These are phyloP conservation scores for Paramyrothecium sp. DNA, from an alignment of 2,329 filamentous ascomycete species.

Conservation along the genomic window DNA sequence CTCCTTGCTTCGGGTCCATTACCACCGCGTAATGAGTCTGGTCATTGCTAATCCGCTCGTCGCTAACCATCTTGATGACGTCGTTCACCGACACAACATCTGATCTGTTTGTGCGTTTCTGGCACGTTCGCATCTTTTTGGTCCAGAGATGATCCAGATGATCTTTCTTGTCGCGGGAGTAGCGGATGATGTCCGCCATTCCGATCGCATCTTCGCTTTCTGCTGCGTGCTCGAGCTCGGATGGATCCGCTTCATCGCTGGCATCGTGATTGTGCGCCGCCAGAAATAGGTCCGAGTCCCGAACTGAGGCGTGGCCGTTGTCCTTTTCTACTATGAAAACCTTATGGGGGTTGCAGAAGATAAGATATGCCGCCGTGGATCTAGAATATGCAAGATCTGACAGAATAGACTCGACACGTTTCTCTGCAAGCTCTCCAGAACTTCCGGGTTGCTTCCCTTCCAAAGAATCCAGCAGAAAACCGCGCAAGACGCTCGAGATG, in stretches of 20 bases:
- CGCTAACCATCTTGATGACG: slow-evolving; percentile 20
- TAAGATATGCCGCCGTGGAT: slow-evolving; percentile 27
- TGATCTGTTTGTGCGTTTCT: neutral
- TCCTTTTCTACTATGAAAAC: slow-evolving; percentile 25
- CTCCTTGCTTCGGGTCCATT: slow-evolving; percentile 45
- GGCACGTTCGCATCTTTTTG: neutral
- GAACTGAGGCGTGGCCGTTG: slow-evolving; percentile 14
- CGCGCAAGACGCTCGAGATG: slow-evolving; percentile 21
- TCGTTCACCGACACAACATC: slow-evolving; percentile 12
- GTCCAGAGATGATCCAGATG: slow-evolving; percentile 17
- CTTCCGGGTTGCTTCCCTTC: neutral
- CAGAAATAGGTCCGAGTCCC: slow-evolving; percentile 17
- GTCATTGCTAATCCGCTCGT: slow-evolving; percentile 21
- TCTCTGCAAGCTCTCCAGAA: neutral
- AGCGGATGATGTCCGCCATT: slow-evolving; percentile 19
- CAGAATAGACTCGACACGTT: slow-evolving; percentile 12
- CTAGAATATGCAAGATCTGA: slow-evolving; percentile 8
- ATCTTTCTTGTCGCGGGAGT: slow-evolving; percentile 19
- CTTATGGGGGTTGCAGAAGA: slow-evolving; percentile 21
- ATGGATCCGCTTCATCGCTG: slow-evolving; percentile 17
- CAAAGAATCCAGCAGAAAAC: slow-evolving; percentile 11
- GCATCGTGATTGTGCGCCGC: slow-evolving; percentile 25
- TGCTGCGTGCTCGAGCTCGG: slow-evolving; percentile 6
- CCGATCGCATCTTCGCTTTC: slow-evolving; percentile 7
- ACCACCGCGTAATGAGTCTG: slow-evolving; percentile 34